phyloP scores from a whole-genome alignment of 345 rosid genomes.

The Euphorbia lathyris region DNA sequence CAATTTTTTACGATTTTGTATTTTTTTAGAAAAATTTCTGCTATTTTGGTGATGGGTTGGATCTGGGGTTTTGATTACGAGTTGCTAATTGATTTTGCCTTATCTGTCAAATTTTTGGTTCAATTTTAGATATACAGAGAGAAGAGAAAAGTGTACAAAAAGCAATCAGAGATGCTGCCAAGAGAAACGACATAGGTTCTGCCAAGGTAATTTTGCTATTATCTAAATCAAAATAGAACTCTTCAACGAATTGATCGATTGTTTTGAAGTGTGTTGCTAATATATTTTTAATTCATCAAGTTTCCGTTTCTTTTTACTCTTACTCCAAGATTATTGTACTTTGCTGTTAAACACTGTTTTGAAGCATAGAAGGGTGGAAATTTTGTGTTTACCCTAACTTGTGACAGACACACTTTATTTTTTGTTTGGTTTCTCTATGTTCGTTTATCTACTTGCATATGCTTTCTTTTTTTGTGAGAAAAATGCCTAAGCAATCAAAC shows the following conservation, averaged over 20 bases:
- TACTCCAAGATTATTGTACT: background rate
- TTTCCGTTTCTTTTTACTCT: background rate
- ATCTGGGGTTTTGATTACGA: background rate
- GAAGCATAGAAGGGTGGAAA: background rate
- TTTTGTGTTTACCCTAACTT: background rate
- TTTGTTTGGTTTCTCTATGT: too few species aligned
- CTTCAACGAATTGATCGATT: background rate
- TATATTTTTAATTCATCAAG: slow-evolving; percentile 3
- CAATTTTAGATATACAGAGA: slow-evolving; percentile 69
- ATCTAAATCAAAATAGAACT: background rate
- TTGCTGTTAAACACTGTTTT: background rate
- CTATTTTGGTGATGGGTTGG: background rate
- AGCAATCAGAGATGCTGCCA: slow-evolving; percentile 87
- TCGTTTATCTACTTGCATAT: too few species aligned
- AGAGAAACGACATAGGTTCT: slow-evolving; percentile 82
- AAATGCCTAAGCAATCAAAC: background rate
- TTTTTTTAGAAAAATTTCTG: background rate
- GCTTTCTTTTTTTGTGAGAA: too few species aligned
- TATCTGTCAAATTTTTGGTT: background rate
- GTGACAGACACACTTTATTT: background rate
- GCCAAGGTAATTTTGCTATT: slow-evolving; percentile 55
- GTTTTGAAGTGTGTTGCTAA: background rate
- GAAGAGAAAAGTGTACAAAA: slow-evolving; percentile 86
- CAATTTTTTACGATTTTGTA: slow-evolving; percentile 6
- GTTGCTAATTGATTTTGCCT: background rate